Percentiles rank a stretch among this genome's conserved stretches.
phyloP scores from a whole-genome alignment of 805 yeast genomes.

The Metschnikowia matae region DNA sequence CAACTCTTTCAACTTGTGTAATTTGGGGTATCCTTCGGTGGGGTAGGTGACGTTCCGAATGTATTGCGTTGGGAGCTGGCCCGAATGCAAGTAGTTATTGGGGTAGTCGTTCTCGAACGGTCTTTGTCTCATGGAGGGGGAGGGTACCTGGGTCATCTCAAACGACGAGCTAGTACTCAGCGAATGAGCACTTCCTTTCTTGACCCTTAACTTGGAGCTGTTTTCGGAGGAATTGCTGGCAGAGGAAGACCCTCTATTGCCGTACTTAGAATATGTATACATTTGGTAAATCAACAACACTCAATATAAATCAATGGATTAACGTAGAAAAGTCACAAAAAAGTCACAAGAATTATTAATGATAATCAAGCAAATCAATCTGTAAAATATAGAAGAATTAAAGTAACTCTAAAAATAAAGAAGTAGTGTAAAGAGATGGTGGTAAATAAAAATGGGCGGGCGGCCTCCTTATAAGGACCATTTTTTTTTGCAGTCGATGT shows the following conservation, averaged over 20 bases:
- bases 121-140: constrained; percentile 7
- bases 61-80: constrained; percentile 55
- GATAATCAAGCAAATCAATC: no score
- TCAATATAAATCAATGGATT: no score
- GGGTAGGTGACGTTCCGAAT: constrained; percentile 65
- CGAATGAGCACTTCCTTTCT: constrained; percentile 7
- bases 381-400: not conserved
- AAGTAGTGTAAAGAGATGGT: not conserved
- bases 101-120: constrained; percentile 64
- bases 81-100: constrained; percentile 61
- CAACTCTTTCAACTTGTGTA: constrained; percentile 61
- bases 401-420: not conserved
- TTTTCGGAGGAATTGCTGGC: constrained; percentile 9
- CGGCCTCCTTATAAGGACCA: not conserved
- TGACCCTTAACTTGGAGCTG: constrained; percentile 10
- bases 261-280: constrained; percentile 19
- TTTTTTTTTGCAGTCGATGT: constrained; percentile 5
- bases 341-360: no score
- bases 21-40: constrained; percentile 81
- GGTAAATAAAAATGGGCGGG: not conserved
- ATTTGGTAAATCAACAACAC: constrained; percentile 1
- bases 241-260: constrained; percentile 8
- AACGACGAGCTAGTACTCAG: constrained; percentile 6
- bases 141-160: constrained; percentile 2
- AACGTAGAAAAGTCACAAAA: no score